Base-by-base conservation (phyloP, 805 yeast genomes). In the Yarrowia sp. region DNA sequence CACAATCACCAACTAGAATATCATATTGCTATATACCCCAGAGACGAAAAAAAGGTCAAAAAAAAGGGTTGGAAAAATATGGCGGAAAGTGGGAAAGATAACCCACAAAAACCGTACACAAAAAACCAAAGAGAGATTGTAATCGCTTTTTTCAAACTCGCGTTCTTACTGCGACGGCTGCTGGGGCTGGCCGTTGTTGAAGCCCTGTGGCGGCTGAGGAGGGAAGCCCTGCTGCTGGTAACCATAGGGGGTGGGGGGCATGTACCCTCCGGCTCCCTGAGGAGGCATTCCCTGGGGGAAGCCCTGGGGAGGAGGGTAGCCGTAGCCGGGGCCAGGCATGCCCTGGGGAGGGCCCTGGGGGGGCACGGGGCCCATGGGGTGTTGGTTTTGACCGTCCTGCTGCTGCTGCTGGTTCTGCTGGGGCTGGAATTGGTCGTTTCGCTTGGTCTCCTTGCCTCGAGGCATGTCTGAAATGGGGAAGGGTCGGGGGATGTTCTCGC, bases 401-500 rank as follows among this genome's bases (percentile, higher is more conserved):
- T 24, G 26, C 26, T 26, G 64, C 22, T 56, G 28, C 44, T 40
- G 36, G 62, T 48, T 30, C 56, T 64, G 66, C 24, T 58, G 65
- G 22, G 65, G 59, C 48, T 58, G 49, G 41, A 58, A 58, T 16
- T 58, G 61, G 26, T 54, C 46, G 36, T 69, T 56, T 67, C 64
- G 67, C 22, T 43, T 52, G 35, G 35, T 54, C 22, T 70, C 63
- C 35, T 63, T 63, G 40, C 72, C 66, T 51, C 67, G 66, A 36
- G 75, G 73, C 62, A 72, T 65, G n/a, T 70, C 73, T 16, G 88
- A 88, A 66, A 89, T 83, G 71, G 89, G 89, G 82, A 90, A 88
- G n/a, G 97, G 97, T 74, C 86, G 85, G 71, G 98, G 98, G 66
- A 92, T 89, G 21, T 85, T 80, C 21, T 83, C 84, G 61, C 83